Evolutionary conservation across 1,284 basidiomycete genomes (phyloP), one percentile per base, ranked within the genome.

Genomic region (Peniophora sp.): DNA sequence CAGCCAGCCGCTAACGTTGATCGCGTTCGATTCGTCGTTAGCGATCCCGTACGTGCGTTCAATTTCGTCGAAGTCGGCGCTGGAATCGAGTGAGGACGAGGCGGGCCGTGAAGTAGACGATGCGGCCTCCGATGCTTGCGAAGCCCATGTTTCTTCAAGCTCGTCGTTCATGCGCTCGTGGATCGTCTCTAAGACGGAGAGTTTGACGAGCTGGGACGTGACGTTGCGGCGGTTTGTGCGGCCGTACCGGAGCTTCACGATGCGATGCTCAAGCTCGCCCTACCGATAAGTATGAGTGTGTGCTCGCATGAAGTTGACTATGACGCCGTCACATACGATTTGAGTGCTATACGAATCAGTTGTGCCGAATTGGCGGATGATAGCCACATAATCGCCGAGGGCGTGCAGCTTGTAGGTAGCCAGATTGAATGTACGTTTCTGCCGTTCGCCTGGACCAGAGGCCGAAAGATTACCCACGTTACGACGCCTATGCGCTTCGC

Each of bases 261-360:
- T 44, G 1, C 53, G 54, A 48, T 63, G 63, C n/a, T 53, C 49
- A 1, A 38, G 27, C n/a, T 52, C 52, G 3, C 48, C 23, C 52
- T 53, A 20, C 34, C 34, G 34, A n/a, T n/a, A 36, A 10, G n/a
- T n/a, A 10, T n/a, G 34, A 36, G 34, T 10, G n/a, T 16, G 3
- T 16, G 10, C 19, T 11, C 10, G 19, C 12, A 17, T 19, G 34
- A 17, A 5, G 16, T 2, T 5, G 45, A 43, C 2, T 8, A 44
- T 44, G 41, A 19, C 14, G 14, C 14, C 14, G 35, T 9, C n/a
- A 58, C 63, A 27, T 50, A 68, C 66, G 2, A 50, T 51, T 35
- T 64, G 58, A 0, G 65, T 53, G 1, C 5, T 25, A 23, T 36
- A 44, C 5, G 12, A 20, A 19, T 50, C 52, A 0, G 32, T 48